phyloP scores from a whole-genome alignment of 176 grass and related monocot species.

The Eragrostis nindensis region DNA sequence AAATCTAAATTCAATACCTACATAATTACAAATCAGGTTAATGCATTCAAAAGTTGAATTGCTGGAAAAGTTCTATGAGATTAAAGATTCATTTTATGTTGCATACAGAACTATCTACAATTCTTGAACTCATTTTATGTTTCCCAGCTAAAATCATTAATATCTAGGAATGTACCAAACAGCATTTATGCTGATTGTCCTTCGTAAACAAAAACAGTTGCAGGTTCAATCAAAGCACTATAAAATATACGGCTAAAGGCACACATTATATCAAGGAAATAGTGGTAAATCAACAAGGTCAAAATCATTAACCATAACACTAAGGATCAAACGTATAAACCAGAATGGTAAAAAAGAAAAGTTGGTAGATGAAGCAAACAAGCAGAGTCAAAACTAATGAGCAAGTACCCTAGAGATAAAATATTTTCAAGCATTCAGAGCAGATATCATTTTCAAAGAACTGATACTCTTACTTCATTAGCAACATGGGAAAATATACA shows the following conservation, averaged over 20 bases:
- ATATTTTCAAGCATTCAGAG: background rate
- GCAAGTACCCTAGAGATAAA: background rate
- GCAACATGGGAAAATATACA: background rate
- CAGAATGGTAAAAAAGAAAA: no score
- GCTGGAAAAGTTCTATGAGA: background rate
- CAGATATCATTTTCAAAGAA: background rate
- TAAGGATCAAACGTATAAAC: background rate
- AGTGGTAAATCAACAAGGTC: background rate
- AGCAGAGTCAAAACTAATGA: background rate
- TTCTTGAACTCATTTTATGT: background rate
- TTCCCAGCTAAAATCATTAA: background rate
- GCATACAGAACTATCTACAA: background rate
- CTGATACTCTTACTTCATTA: background rate
- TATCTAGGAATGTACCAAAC: background rate
- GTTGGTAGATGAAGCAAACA: background rate
- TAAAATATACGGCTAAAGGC: background rate
- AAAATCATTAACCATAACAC: background rate
- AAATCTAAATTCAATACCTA: no score
- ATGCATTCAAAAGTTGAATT: background rate
- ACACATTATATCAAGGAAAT: background rate
- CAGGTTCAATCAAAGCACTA: background rate
- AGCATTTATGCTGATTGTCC: background rate
- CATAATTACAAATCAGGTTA: background rate
- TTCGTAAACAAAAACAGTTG: no score
- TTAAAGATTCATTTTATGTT: constrained; percentile 3